phyloP scores from a whole-genome alignment of 2,329 filamentous ascomycete genomes.

The Westerdykella ornata region DNA sequence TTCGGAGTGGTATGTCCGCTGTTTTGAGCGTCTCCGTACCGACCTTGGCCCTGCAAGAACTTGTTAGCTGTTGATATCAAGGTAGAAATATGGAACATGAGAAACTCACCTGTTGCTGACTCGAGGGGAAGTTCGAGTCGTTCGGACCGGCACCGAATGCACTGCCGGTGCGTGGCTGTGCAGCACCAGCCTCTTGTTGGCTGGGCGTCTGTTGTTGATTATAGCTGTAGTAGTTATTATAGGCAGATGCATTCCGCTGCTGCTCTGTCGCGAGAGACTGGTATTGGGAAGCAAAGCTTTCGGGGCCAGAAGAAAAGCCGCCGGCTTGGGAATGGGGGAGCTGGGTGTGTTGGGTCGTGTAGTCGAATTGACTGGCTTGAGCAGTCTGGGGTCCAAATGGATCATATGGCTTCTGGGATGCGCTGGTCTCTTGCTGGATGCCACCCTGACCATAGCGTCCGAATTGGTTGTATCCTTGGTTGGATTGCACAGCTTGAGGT shows the following conservation, averaged over 20 bases:
- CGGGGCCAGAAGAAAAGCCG: constrained; percentile 65
- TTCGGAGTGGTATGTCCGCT: constrained; percentile 90
- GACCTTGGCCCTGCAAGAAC: constrained; percentile 51
- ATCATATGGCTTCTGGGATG: constrained; percentile 77
- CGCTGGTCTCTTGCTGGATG: constrained; percentile 53
- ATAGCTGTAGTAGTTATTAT: constrained; percentile 59
- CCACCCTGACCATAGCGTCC: constrained; percentile 61
- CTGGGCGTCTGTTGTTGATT: constrained; percentile 47
- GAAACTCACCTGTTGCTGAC: constrained; percentile 50
- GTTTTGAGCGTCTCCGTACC: constrained; percentile 69
- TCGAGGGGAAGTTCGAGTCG: constrained; percentile 57
- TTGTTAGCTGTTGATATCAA: constrained; percentile 10
- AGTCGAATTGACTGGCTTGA: constrained; percentile 44
- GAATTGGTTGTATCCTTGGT: constrained; percentile 55
- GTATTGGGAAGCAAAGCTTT: constrained; percentile 72
- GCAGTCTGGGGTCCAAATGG: constrained; percentile 72
- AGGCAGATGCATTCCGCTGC: constrained; percentile 57
- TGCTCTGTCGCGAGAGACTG: constrained; percentile 63
- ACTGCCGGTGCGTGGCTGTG: constrained; percentile 70
- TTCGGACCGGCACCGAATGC: constrained; percentile 60
- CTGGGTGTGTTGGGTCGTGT: constrained; percentile 47
- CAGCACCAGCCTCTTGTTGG: constrained; percentile 62
- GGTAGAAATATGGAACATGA: background rate
- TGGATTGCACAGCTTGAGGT: constrained; percentile 42
- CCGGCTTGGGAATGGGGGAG: constrained; percentile 55